These are phyloP conservation scores for Ulota crispa DNA, from an alignment of 225 moss, liverwort and hornwort genomes.

Conservation along the genomic window DNA sequence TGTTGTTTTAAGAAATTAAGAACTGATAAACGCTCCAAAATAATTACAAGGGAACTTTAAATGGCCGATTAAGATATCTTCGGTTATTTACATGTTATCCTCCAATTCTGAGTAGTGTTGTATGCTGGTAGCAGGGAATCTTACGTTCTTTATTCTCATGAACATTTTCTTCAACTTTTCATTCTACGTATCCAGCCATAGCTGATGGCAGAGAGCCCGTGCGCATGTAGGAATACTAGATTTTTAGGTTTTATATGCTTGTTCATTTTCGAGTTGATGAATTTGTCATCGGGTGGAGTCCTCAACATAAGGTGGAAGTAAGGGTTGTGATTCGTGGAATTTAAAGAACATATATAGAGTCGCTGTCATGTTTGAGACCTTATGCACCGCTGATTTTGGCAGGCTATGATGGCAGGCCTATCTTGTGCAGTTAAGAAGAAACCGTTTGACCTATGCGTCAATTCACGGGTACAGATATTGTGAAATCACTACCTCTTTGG, in stretches of 20 bases:
- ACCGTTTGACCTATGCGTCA: constrained; percentile 80
- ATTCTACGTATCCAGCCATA: background rate
- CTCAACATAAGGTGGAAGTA: background rate
- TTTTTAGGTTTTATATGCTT: background rate
- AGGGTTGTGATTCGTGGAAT: background rate
- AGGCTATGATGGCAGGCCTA: constrained; percentile 75
- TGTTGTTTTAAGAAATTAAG: background rate
- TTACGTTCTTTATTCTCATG: background rate
- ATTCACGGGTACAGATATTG: constrained; percentile 91
- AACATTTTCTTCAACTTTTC: background rate
- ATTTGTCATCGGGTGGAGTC: constrained; percentile 6
- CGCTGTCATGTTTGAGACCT: constrained; percentile 22
- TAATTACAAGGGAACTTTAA: background rate
- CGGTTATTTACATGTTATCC: background rate
- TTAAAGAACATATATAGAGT: constrained; percentile 16
- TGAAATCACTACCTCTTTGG: constrained; percentile 76
- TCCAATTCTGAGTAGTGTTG: constrained; percentile 1
- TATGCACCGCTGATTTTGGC: constrained; percentile 57
- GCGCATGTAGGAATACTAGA: background rate
- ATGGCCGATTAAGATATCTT: background rate
- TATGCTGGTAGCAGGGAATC: constrained; percentile 1
- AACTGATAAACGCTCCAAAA: background rate
- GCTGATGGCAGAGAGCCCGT: constrained; percentile 5
- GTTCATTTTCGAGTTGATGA: constrained; percentile 13
- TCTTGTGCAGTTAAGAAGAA: constrained; percentile 85